phyloP scores from a whole-genome alignment of 768 basidiomycete genomes.

The Lenzites betulinus region DNA sequence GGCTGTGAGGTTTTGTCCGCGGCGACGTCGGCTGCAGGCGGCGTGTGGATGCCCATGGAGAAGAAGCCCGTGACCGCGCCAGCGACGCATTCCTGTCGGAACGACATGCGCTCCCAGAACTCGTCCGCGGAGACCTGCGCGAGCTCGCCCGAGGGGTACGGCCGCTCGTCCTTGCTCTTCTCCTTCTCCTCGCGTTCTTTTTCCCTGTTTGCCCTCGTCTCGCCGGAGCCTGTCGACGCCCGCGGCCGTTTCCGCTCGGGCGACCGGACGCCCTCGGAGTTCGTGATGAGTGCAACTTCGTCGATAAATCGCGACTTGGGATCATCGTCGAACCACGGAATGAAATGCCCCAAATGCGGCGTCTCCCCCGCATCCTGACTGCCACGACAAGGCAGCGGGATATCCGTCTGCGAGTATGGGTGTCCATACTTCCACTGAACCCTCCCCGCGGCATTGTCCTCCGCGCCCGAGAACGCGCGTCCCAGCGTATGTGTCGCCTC shows the following conservation, averaged over 20 bases:
- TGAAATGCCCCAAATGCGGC: conserved; percentile 64
- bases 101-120: conserved; percentile 98
- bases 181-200: conserved; percentile 29
- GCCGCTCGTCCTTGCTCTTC: conserved; percentile 30
- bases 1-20: conserved; percentile 25
- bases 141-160: conserved; percentile 50
- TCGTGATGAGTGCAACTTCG: conserved; percentile 78
- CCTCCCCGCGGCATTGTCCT: conserved; percentile 14
- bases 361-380: conserved; percentile 28
- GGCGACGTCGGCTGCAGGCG: neutral
- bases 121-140: conserved; percentile 66
- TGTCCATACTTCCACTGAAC: conserved; percentile 75
- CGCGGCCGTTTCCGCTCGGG: conserved; percentile 63
- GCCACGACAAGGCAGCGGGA: conserved; percentile 52
- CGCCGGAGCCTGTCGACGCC: conserved; percentile 22
- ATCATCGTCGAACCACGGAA: conserved; percentile 96
- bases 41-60: conserved; percentile 47
- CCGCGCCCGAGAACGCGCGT: conserved; percentile 31
- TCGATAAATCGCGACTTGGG: conserved; percentile 94
- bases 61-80: conserved; percentile 96
- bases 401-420: conserved; percentile 56
- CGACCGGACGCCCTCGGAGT: conserved; percentile 57
- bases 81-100: conserved; percentile 89
- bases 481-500: conserved; percentile 68
- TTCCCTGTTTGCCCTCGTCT: conserved; percentile 3